Percentiles rank a stretch among this genome's conserved stretches.
Evolutionary conservation across 306 rosid species (phyloP).

Genomic region (Gleditsia sinensis): DNA sequence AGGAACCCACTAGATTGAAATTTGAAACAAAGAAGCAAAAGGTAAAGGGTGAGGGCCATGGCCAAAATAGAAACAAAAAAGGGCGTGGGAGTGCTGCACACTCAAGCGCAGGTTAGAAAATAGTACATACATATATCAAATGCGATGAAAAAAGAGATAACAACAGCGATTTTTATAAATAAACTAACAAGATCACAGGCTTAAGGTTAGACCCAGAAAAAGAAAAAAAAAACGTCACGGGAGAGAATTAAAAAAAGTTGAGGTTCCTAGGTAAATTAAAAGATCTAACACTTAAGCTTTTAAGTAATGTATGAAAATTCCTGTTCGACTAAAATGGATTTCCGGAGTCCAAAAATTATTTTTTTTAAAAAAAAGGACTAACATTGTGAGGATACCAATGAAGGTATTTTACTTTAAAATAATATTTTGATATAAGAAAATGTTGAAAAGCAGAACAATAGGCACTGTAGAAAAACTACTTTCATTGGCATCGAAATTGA

Average conservation of each 20-base stretch:
- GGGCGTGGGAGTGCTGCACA: neutral
- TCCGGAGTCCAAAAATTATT: constrained; percentile 27
- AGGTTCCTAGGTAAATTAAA: constrained; percentile 42
- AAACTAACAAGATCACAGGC: constrained; percentile 17
- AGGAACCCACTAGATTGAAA: constrained; percentile 5
- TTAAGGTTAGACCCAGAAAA: constrained; percentile 34
- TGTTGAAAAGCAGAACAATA: neutral
- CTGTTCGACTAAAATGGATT: constrained; percentile 11
- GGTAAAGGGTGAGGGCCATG: neutral
- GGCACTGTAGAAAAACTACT: constrained; percentile 15
- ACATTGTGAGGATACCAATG: constrained; percentile 29
- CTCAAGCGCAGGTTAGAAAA: constrained; percentile 20
- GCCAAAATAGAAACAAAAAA: neutral
- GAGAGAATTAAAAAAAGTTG: constrained; percentile 42
- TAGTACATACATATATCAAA: neutral
- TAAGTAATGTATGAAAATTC: constrained; percentile 25
- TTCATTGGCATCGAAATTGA: constrained; percentile 31
- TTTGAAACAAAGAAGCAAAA: neutral
- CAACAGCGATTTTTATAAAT: neutral
- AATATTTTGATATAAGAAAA: neutral
- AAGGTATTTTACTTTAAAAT: constrained; percentile 4
- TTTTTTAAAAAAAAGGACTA: neutral
- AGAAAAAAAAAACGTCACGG: constrained; percentile 54
- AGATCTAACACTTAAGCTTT: neutral
- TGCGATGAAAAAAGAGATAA: neutral